These are phyloP conservation scores for Trypanosoma conorhini DNA, from an alignment of 208 protist species.

Conservation along the genomic window DNA sequence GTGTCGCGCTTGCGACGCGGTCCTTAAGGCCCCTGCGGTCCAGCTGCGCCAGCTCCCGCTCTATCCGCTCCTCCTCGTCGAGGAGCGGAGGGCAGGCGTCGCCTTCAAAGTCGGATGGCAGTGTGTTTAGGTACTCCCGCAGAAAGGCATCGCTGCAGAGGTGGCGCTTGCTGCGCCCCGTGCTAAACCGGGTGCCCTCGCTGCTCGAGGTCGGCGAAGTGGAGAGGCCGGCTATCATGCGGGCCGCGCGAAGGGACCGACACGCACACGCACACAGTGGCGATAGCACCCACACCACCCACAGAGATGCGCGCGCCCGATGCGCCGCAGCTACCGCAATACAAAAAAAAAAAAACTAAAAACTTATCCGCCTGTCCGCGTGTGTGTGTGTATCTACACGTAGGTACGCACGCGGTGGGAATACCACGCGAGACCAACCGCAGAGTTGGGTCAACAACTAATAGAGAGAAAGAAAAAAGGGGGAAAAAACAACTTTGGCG, in stretches of 20 bases:
- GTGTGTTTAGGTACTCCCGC: conserved; percentile 18
- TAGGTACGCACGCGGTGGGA: neutral
- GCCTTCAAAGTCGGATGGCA: conserved; percentile 20
- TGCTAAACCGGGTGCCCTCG: neutral
- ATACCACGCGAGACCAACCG: too few species aligned
- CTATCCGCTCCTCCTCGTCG: neutral
- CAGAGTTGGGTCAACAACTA: neutral
- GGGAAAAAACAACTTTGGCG: too few species aligned
- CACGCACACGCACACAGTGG: neutral
- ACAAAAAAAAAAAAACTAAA: neutral
- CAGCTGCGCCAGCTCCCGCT: conserved; percentile 3
- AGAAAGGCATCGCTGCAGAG: neutral
- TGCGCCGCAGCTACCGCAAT: neutral
- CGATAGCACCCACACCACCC: neutral
- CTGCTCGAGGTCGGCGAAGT: neutral
- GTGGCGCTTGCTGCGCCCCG: neutral
- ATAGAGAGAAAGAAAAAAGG: neutral
- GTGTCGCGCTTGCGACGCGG: neutral
- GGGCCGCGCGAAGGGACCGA: neutral
- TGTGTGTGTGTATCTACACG: neutral
- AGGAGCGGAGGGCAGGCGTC: conserved; percentile 1
- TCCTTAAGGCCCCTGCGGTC: conserved; percentile 8
- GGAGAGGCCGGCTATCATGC: neutral
- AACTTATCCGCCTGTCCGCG: neutral
- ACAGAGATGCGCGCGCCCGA: neutral